Conservation (phyloP, 768 basidiomycete species). For the Pluteus cervinus region DNA sequence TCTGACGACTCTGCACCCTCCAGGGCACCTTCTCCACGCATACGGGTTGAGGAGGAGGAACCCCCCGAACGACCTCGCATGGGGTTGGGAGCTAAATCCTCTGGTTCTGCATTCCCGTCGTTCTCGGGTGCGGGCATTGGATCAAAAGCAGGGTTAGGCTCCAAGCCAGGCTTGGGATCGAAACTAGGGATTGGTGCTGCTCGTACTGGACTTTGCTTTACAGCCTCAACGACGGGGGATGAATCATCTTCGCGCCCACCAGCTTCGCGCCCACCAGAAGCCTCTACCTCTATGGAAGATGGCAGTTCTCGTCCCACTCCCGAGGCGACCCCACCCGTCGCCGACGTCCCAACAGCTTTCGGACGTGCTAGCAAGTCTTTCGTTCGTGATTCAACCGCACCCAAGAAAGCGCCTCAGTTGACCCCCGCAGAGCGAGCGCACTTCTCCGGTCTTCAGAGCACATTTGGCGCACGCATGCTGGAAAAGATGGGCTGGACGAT, state of each 20-base stretch:
- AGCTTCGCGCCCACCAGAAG: conserved; percentile 12
- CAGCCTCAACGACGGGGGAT: conserved; percentile 7
- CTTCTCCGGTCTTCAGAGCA: conserved; percentile 69
- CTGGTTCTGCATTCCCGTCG: conserved; percentile 16
- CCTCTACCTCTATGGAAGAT: conserved; percentile 13
- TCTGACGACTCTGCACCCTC: conserved; percentile 47
- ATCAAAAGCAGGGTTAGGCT: conserved; percentile 19
- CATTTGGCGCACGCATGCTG: conserved; percentile 86
- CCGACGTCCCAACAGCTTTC: conserved; percentile 36
- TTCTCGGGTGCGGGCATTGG: conserved; percentile 39
- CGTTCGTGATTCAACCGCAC: conserved; percentile 41
- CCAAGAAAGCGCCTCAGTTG: conserved; percentile 48
- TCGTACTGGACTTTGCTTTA: conserved; percentile 5
- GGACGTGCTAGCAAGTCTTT: conserved; percentile 34
- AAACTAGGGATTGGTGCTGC: not conserved
- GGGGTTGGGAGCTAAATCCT: conserved; percentile 33
- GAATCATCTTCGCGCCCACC: conserved; percentile 7
- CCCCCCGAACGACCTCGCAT: conserved; percentile 32
- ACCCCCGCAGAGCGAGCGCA: conserved; percentile 68
- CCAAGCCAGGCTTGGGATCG: not conserved
- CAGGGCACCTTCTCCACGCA: conserved; percentile 50
- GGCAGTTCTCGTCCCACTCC: conserved; percentile 14
- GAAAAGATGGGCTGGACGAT: conserved; percentile 94
- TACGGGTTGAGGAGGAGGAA: conserved; percentile 45
- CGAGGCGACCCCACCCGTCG: conserved; percentile 8